phyloP scores from a whole-genome alignment of 179 eudicot species.

The Monotropa hypopitys region DNA sequence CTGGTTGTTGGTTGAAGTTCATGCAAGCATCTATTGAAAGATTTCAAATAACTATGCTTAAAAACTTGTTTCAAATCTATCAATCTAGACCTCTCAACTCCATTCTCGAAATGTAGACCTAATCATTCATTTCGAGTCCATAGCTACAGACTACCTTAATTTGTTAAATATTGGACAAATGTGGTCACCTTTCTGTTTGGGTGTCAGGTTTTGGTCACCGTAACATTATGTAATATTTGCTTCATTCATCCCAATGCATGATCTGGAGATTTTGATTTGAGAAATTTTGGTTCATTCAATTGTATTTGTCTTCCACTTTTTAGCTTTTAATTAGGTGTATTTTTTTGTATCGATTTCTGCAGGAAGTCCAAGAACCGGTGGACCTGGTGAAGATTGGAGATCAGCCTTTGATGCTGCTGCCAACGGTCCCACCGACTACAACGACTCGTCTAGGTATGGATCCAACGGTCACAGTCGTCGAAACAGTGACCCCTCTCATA shows the following conservation, averaged over 20 bases:
- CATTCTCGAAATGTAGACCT: not conserved
- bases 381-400: constrained; percentile 95
- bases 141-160: not conserved
- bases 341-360: constrained; percentile 15
- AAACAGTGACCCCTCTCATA: constrained; percentile 69
- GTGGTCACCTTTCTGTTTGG: not conserved
- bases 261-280: not conserved
- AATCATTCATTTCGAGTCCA: not conserved
- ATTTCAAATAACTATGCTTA: too few relatives aligned
- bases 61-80: not conserved
- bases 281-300: not conserved
- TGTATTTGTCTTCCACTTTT: not conserved
- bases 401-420: constrained; percentile 82
- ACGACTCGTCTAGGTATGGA: constrained; percentile 37
- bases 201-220: too few relatives aligned
- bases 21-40: too few relatives aligned
- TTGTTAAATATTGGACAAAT: not conserved
- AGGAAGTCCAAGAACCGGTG: constrained; percentile 71
- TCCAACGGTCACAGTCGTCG: constrained; percentile 66
- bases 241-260: too few relatives aligned
- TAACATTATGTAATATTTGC: too few relatives aligned
- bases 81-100: not conserved
- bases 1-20: too few relatives aligned
- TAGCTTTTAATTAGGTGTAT: not conserved
- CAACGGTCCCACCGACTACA: constrained; percentile 45